phyloP scores from a whole-genome alignment of 495 filamentous ascomycete genomes.

The Stereocaulon alpinum region DNA sequence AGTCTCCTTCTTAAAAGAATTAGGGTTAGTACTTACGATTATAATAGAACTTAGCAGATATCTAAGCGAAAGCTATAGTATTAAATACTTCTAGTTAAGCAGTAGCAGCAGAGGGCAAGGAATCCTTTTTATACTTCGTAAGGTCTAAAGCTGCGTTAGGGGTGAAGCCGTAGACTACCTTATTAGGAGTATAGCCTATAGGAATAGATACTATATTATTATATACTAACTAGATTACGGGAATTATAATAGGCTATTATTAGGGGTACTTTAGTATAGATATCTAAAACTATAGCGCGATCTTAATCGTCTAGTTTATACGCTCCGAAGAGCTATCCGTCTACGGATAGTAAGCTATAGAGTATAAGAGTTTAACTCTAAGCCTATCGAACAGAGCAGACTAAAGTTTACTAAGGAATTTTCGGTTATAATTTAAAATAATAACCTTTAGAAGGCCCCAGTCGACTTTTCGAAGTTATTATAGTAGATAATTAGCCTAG shows the following conservation, averaged over 20 bases:
- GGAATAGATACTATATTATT: neutral
- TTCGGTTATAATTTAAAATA: no score
- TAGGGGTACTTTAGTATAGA: neutral
- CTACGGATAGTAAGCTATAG: neutral
- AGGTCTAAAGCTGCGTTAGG: neutral
- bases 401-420: neutral
- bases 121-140: no score
- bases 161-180: neutral
- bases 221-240: neutral
- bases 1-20: no score
- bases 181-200: neutral
- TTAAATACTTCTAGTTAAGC: no score
- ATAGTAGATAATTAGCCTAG: no score
- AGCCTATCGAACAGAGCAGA: neutral
- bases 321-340: neutral
- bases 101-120: no score
- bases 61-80: no score
- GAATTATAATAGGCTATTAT: neutral
- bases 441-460: no score
- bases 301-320: neutral
- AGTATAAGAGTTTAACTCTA: neutral
- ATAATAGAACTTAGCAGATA: no score
- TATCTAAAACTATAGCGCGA: neutral
- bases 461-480: no score
- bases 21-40: no score